These are phyloP conservation scores for Raphanus hybrid DNA, from an alignment of 441 rosid genomes.

Conservation along the genomic window DNA sequence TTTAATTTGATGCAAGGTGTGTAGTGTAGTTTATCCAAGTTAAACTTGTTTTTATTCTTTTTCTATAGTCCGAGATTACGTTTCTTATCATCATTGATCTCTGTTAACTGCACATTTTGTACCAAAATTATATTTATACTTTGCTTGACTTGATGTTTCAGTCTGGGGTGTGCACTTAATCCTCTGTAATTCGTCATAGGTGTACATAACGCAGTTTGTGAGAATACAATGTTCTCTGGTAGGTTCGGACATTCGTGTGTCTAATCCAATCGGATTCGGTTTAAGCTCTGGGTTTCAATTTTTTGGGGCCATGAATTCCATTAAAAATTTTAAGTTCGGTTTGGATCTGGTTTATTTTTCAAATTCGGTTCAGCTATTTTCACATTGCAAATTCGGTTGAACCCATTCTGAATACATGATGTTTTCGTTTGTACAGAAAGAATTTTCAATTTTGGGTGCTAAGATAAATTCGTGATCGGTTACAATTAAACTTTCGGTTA, in stretches of 20 bases:
- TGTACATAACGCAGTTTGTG: not conserved
- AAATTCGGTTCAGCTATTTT: too few relatives aligned
- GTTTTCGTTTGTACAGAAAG: too few relatives aligned
- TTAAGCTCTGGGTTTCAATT: not conserved
- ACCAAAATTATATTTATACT: not conserved
- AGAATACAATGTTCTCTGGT: not conserved
- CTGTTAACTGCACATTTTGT: not conserved
- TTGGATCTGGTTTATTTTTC: too few relatives aligned
- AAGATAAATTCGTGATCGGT: too few relatives aligned
- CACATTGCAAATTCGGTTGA: too few relatives aligned
- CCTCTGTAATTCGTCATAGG: not conserved
- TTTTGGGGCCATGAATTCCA: too few relatives aligned
- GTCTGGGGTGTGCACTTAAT: not conserved
- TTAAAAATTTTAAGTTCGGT: too few relatives aligned
- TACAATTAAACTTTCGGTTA: too few relatives aligned
- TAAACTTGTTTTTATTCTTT: not conserved
- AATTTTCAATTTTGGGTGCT: too few relatives aligned
- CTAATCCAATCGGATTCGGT: not conserved
- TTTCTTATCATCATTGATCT: not conserved
- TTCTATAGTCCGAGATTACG: not conserved
- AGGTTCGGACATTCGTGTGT: not conserved
- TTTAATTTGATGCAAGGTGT: not conserved
- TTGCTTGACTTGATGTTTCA: not conserved
- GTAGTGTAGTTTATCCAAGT: not conserved
- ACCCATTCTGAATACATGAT: too few relatives aligned